These are phyloP conservation scores for Ceratocystiopsis brevicomis DNA, from an alignment of 2,329 filamentous ascomycete species.

Conservation along the genomic window DNA sequence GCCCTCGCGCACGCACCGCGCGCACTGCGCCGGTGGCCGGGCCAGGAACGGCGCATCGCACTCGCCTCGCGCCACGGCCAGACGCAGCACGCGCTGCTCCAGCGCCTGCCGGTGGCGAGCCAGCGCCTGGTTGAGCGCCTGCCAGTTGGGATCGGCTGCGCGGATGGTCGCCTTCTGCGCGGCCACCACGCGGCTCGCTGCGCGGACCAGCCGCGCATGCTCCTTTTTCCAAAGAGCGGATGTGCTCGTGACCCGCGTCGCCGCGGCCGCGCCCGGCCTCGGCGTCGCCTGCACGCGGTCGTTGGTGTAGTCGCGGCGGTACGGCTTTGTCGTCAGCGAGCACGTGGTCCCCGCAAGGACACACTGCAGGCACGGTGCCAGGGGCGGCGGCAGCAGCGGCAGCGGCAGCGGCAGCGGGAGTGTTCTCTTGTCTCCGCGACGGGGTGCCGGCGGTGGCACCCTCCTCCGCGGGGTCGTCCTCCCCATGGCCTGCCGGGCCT, in stretches of 20 bases:
- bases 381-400: conserved; percentile 4
- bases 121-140: neutral
- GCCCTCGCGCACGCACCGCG: conserved; percentile 4
- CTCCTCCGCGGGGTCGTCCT: neutral
- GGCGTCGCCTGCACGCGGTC: conserved; percentile 1
- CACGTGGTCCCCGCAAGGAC: conserved; percentile 5
- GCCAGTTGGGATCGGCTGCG: neutral
- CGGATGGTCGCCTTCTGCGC: too few species aligned
- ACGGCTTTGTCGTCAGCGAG: conserved; percentile 6
- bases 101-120: conserved; percentile 4
- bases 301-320: conserved; percentile 2
- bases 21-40: conserved; percentile 4
- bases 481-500: neutral
- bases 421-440: too few species aligned
- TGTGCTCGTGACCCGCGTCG: neutral
- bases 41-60: conserved; percentile 5
- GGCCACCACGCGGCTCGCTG: neutral
- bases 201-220: neutral
- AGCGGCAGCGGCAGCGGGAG: neutral
- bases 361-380: conserved; percentile 9
- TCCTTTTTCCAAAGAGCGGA: neutral
- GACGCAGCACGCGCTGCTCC: conserved; percentile 1
- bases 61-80: conserved; percentile 1
- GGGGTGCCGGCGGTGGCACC: too few species aligned
- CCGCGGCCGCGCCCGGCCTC: neutral